Conservation (phyloP, 768 basidiomycete species). For the Panaeolus cyanescens region DNA sequence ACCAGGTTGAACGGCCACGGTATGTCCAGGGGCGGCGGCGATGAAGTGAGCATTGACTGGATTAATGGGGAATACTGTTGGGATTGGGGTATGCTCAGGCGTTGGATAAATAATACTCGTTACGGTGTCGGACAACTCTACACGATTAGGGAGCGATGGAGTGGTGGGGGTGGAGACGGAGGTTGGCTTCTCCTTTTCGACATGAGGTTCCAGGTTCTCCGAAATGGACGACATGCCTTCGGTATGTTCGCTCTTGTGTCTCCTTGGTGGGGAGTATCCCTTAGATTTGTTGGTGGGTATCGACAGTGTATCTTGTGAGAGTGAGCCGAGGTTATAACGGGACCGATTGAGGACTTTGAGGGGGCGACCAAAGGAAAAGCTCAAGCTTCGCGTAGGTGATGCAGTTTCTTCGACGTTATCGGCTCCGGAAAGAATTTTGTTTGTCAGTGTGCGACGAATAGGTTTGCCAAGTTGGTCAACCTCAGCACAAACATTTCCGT, state of each 20-base stretch:
- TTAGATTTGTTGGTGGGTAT: background rate
- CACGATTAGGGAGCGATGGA: background rate
- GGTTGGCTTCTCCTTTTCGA: background rate
- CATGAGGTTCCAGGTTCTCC: background rate
- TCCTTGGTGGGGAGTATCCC: background rate
- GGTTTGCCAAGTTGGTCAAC: constrained; percentile 11
- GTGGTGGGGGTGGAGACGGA: background rate
- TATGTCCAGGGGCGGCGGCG: background rate
- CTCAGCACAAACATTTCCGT: constrained; percentile 15
- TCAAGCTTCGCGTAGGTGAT: background rate
- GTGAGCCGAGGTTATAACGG: background rate
- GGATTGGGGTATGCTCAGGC: background rate
- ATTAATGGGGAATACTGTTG: background rate
- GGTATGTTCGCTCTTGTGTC: background rate
- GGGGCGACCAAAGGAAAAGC: background rate
- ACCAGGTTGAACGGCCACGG: background rate
- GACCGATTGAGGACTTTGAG: background rate
- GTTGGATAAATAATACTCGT: background rate
- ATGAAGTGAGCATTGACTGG: background rate
- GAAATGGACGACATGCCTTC: background rate
- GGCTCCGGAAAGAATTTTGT: background rate
- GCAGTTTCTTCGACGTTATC: background rate
- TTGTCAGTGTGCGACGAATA: background rate
- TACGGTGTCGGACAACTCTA: background rate
- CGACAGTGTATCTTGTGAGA: background rate